Percentiles rank a stretch among this genome's conserved stretches.
phyloP scores from a whole-genome alignment of 2,329 filamentous ascomycete genomes.

The Alternaria viburni region DNA sequence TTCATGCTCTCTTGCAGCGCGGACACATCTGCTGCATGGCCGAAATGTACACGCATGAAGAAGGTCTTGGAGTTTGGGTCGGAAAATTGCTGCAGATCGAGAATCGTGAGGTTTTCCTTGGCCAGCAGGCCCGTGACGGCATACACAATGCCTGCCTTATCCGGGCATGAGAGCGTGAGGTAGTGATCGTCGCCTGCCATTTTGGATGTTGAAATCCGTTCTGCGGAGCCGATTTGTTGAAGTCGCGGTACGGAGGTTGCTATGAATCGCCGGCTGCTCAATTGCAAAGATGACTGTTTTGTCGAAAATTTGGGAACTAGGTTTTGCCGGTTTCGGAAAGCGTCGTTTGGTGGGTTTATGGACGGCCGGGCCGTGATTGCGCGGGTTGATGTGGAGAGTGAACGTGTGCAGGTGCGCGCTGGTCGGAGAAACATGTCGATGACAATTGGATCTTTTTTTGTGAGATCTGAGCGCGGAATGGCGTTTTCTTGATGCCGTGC shows the following conservation, averaged over 20 bases:
- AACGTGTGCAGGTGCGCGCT: slow-evolving; percentile 22
- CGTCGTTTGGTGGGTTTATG: slow-evolving; percentile 22
- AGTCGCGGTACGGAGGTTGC: slow-evolving; percentile 22
- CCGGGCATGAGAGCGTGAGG: slow-evolving; percentile 82
- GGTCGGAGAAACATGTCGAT: slow-evolving; percentile 27
- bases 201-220: slow-evolving; percentile 35
- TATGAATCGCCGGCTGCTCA: slow-evolving; percentile 21
- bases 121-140: slow-evolving; percentile 81
- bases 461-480: slow-evolving; percentile 14
- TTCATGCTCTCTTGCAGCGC: slow-evolving; percentile 63
- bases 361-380: slow-evolving; percentile 26
- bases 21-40: slow-evolving; percentile 59
- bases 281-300: slow-evolving; percentile 22
- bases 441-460: slow-evolving; percentile 2
- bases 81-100: slow-evolving; percentile 85
- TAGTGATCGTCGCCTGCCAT: slow-evolving; percentile 44
- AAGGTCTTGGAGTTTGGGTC: slow-evolving; percentile 76
- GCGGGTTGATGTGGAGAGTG: slow-evolving; percentile 23
- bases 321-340: slow-evolving; percentile 42
- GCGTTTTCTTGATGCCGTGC: slow-evolving; percentile 15
- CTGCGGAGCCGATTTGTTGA: slow-evolving; percentile 29
- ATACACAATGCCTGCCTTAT: slow-evolving; percentile 84
- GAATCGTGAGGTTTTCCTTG: slow-evolving; percentile 75
- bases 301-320: slow-evolving; percentile 37
- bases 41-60: slow-evolving; percentile 89